These are phyloP conservation scores for Isatis tinctoria DNA, from an alignment of 345 rosid species.

Conservation along the genomic window DNA sequence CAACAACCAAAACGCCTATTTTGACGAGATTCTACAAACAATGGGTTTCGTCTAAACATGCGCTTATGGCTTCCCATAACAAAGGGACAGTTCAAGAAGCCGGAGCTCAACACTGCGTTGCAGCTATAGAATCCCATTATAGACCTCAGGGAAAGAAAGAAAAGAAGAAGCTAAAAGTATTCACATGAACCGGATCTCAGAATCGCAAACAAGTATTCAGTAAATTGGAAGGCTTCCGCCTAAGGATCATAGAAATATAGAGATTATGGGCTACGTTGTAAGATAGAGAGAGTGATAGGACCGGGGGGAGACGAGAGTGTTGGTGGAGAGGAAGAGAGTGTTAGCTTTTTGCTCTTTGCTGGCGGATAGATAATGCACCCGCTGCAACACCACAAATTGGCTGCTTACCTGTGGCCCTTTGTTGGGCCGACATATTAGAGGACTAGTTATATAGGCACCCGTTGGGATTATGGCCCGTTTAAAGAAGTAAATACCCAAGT, in stretches of 20 bases:
- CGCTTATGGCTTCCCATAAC: conserved; percentile 11
- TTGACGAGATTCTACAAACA: background rate
- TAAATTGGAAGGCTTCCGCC: background rate
- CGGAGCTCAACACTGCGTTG: conserved; percentile 23
- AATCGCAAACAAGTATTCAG: no score
- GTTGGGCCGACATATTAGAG: background rate
- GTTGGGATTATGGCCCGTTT: no score
- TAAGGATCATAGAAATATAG: background rate
- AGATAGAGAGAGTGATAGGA: no score
- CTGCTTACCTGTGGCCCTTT: background rate
- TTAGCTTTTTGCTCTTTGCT: background rate
- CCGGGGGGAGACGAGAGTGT: background rate
- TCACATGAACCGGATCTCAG: background rate
- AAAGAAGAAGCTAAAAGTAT: no score
- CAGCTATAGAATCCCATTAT: conserved; percentile 31
- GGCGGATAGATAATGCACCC: background rate
- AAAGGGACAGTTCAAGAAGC: conserved; percentile 11
- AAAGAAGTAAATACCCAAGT: background rate
- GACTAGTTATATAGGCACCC: background rate
- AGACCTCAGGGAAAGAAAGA: background rate
- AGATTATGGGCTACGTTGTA: background rate
- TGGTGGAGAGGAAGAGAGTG: background rate
- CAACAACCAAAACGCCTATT: conserved; percentile 11
- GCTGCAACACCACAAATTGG: background rate
- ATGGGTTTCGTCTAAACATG: conserved; percentile 7